Conservation (phyloP, 768 basidiomycete genomes). For the Lepiota subincarnata region DNA sequence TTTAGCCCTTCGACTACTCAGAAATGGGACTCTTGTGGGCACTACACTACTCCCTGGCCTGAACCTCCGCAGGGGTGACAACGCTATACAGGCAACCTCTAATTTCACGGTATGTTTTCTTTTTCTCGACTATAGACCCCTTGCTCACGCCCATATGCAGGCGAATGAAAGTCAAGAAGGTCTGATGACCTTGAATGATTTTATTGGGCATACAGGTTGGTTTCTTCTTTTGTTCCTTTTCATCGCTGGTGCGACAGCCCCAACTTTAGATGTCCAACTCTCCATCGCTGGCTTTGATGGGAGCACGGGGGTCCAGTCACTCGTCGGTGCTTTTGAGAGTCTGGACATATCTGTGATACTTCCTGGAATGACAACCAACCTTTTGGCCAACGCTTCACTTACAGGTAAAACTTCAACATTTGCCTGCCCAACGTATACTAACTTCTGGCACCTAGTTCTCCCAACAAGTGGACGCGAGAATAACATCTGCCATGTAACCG, state of each 20-base stretch:
- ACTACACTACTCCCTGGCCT: slow-evolving; percentile 60
- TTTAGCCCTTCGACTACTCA: slow-evolving; percentile 52
- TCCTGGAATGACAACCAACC: slow-evolving; percentile 54
- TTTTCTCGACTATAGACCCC: background rate
- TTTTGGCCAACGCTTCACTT: slow-evolving; percentile 54
- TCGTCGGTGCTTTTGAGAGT: slow-evolving; percentile 57
- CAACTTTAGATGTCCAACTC: slow-evolving; percentile 45
- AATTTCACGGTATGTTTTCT: slow-evolving; percentile 43
- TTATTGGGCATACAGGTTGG: slow-evolving; percentile 56
- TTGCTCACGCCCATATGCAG: slow-evolving; percentile 26
- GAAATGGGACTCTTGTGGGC: slow-evolving; percentile 50
- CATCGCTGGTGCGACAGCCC: background rate
- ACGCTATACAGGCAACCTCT: slow-evolving; percentile 47
- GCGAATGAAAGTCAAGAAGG: slow-evolving; percentile 60
- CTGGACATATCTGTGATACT: slow-evolving; percentile 52
- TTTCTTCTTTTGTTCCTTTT: background rate
- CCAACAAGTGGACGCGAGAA: slow-evolving; percentile 57
- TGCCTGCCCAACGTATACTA: background rate
- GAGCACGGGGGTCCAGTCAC: slow-evolving; percentile 56
- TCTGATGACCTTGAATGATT: slow-evolving; percentile 59
- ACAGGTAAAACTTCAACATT: slow-evolving; percentile 31
- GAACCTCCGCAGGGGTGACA: slow-evolving; percentile 55
- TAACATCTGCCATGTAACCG: slow-evolving; percentile 63
- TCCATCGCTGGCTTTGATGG: slow-evolving; percentile 54
- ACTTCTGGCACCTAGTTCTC: slow-evolving; percentile 39